These are phyloP conservation scores for Leccinum olivaceopallidum DNA, from an alignment of 768 basidiomycete species.

Conservation along the genomic window DNA sequence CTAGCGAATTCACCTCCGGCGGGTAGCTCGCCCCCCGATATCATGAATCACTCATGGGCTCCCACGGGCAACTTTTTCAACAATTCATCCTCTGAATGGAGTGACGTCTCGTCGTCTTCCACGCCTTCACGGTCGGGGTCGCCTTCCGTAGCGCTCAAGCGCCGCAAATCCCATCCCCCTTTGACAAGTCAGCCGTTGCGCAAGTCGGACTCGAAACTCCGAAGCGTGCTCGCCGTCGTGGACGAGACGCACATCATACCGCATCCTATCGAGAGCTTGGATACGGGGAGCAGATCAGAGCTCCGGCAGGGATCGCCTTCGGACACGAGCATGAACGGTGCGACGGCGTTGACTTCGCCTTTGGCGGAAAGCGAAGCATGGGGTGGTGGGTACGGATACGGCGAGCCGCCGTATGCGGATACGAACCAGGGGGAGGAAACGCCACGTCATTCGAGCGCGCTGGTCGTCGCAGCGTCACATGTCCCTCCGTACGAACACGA, in stretches of 20 bases:
- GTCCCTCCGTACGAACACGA: constrained; percentile 25
- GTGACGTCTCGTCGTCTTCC: constrained; percentile 39
- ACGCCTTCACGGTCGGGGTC: constrained; percentile 53
- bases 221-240: constrained; percentile 69
- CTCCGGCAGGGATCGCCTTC: constrained; percentile 26
- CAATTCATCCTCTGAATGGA: constrained; percentile 59
- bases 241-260: constrained; percentile 53
- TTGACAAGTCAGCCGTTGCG: constrained; percentile 40
- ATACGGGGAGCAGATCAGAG: constrained; percentile 18
- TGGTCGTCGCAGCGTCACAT: constrained; percentile 20
- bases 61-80: constrained; percentile 49
- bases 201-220: constrained; percentile 67
- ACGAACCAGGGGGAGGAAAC: constrained; percentile 42
- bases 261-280: constrained; percentile 29
- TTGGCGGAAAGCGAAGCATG: constrained; percentile 37
- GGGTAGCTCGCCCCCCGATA: constrained; percentile 37
- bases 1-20: constrained; percentile 43
- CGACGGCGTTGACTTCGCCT: constrained; percentile 1
- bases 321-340: constrained; percentile 29
- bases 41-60: constrained; percentile 49
- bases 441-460: constrained; percentile 43
- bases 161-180: constrained; percentile 55
- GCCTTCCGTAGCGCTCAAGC: constrained; percentile 41
- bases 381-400: constrained; percentile 39
- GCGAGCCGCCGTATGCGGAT: constrained; percentile 36